These are phyloP conservation scores for Trypanosoma avium DNA, from an alignment of 208 protist genomes.

Conservation along the genomic window DNA sequence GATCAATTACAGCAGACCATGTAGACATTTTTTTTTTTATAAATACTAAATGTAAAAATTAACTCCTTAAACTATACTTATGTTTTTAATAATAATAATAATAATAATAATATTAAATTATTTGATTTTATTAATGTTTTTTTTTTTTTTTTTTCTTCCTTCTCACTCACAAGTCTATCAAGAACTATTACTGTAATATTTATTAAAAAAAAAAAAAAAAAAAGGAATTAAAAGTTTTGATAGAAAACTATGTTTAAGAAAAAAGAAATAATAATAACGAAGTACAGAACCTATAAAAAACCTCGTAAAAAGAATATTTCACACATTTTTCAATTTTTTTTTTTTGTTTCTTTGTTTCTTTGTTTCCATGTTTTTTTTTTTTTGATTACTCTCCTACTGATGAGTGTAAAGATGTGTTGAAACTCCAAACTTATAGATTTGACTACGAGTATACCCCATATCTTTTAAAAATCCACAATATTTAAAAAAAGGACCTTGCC, in stretches of 20 bases:
- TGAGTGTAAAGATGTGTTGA: slow-evolving; percentile 76
- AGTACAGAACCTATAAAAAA: background rate
- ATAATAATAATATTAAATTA: background rate
- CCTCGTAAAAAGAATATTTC: too few species aligned
- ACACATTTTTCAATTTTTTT: too few species aligned
- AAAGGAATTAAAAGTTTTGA: background rate
- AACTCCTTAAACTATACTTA: too few species aligned
- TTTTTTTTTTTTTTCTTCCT: slow-evolving; percentile 4
- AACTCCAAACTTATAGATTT: slow-evolving; percentile 90
- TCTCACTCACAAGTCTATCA: background rate
- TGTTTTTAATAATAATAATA: background rate
- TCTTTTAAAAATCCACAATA: slow-evolving; percentile 82
- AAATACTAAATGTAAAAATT: too few species aligned
- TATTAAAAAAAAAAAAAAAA: background rate
- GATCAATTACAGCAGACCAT: slow-evolving; percentile 32
- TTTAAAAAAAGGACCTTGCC: slow-evolving; percentile 70
- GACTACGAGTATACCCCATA: slow-evolving; percentile 77
- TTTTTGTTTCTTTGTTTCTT: too few species aligned
- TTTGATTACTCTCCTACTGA: too few species aligned
- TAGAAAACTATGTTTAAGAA: background rate
- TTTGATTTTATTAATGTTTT: background rate
- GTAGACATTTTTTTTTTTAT: background rate
- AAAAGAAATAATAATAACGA: background rate
- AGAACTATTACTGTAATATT: background rate
- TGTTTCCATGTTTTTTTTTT: too few species aligned